These are phyloP conservation scores for Globisporangium splendens DNA, from an alignment of 352 stramenopile genomes.

Conservation along the genomic window DNA sequence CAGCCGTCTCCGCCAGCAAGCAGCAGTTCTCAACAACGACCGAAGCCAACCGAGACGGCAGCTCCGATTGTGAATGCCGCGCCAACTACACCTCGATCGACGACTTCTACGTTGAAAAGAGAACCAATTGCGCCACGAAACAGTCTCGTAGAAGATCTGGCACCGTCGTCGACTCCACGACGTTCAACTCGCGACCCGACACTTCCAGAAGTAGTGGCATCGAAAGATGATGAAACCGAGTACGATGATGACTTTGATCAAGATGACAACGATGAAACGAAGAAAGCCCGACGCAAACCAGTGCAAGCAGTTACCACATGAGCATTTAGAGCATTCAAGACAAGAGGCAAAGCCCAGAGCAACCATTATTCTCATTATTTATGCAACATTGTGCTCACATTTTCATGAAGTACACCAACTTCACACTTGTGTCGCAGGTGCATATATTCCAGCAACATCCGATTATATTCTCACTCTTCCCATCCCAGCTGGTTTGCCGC, in stretches of 20 bases:
- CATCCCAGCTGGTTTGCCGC: conserved; percentile 75
- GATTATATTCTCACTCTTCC: conserved; percentile 49
- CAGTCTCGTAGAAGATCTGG: neutral
- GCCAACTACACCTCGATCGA: neutral
- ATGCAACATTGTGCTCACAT: conserved; percentile 1
- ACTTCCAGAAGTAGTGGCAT: neutral
- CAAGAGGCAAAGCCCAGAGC: neutral
- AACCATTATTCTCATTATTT: neutral
- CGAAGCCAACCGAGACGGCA: neutral
- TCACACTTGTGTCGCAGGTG: too few relatives aligned
- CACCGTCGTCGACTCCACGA: neutral
- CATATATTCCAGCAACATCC: neutral
- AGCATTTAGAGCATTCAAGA: neutral
- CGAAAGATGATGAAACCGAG: conserved; percentile 27
- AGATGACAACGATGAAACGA: conserved; percentile 19
- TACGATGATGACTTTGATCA: conserved; percentile 43
- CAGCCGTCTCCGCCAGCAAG: neutral
- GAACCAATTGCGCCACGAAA: conserved; percentile 1
- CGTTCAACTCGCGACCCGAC: neutral
- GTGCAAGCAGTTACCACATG: neutral
- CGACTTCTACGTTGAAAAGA: neutral
- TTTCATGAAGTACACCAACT: too few relatives aligned
- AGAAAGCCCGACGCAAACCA: conserved; percentile 12
- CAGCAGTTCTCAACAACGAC: neutral
- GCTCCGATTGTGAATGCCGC: neutral